These are phyloP conservation scores for Russula emetica DNA, from an alignment of 768 basidiomycete species.

Conservation along the genomic window DNA sequence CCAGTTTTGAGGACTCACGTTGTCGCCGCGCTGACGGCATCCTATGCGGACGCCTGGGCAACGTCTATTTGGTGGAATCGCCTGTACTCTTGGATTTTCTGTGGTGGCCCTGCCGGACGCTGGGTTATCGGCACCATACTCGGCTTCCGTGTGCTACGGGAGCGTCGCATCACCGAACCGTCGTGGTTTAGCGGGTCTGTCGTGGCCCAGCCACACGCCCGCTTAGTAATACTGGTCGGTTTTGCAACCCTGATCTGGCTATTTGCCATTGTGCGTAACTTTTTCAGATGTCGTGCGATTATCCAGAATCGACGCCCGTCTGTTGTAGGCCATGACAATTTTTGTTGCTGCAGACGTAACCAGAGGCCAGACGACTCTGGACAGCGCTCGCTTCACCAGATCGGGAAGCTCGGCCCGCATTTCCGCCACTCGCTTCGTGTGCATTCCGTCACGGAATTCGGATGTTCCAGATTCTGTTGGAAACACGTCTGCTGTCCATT, in stretches of 20 bases:
- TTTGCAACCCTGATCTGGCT: constrained; percentile 14
- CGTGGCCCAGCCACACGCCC: constrained; percentile 21
- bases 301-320: neutral
- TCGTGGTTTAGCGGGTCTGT: constrained; percentile 22
- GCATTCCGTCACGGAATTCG: constrained; percentile 14
- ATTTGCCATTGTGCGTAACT: constrained; percentile 23
- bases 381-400: constrained; percentile 5
- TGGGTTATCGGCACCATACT: constrained; percentile 26
- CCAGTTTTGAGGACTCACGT: constrained; percentile 17
- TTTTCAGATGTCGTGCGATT: neutral
- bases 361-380: constrained; percentile 23
- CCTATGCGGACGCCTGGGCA: constrained; percentile 26
- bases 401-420: neutral
- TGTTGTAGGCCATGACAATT: constrained; percentile 20
- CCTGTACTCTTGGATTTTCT: constrained; percentile 29
- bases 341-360: constrained; percentile 15
- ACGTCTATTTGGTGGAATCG: constrained; percentile 26
- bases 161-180: constrained; percentile 9
- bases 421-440: constrained; percentile 16
- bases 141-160: constrained; percentile 24
- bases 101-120: constrained; percentile 28
- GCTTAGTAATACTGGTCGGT: constrained; percentile 14
- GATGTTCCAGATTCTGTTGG: neutral
- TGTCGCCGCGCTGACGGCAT: constrained; percentile 21
- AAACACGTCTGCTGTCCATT: constrained; percentile 14